Percentiles rank a stretch among this genome's conserved stretches.
These are phyloP conservation scores for Nicotiana benthamiana DNA, from an alignment of 257 asterid species.

Conservation along the genomic window DNA sequence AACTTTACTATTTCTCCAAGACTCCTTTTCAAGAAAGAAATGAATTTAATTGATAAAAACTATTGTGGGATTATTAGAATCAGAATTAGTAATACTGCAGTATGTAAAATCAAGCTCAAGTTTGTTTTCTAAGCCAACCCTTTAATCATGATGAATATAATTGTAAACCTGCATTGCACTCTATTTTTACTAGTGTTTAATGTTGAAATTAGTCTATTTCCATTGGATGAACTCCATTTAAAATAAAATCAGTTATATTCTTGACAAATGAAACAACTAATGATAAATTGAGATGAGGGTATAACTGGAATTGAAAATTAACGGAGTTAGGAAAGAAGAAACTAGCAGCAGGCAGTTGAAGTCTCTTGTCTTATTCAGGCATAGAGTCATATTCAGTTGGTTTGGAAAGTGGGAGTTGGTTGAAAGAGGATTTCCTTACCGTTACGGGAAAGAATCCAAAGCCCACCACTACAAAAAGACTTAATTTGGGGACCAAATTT, in stretches of 20 bases:
- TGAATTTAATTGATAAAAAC: neutral
- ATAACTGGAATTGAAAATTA: constrained; percentile 9
- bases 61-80: neutral
- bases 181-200: neutral
- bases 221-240: neutral
- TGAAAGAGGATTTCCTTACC: constrained; percentile 33
- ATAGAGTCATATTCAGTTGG: constrained; percentile 42
- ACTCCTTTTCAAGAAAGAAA: no score
- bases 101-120: neutral
- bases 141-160: neutral
- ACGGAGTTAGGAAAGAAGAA: neutral
- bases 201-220: neutral
- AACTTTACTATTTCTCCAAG: no score
- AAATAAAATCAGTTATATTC: neutral
- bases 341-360: constrained; percentile 22
- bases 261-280: neutral
- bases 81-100: no score
- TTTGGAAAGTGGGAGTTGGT: constrained; percentile 12
- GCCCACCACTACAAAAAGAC: constrained; percentile 28
- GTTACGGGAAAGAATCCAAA: constrained; percentile 51
- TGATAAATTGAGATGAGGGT: constrained; percentile 6
- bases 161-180: neutral
- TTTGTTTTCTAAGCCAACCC: neutral
- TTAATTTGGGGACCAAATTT: constrained; percentile 7
- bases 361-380: constrained; percentile 19